Conservation (phyloP, 306 rosid genomes). For the Fragaria nilgerrensis region DNA sequence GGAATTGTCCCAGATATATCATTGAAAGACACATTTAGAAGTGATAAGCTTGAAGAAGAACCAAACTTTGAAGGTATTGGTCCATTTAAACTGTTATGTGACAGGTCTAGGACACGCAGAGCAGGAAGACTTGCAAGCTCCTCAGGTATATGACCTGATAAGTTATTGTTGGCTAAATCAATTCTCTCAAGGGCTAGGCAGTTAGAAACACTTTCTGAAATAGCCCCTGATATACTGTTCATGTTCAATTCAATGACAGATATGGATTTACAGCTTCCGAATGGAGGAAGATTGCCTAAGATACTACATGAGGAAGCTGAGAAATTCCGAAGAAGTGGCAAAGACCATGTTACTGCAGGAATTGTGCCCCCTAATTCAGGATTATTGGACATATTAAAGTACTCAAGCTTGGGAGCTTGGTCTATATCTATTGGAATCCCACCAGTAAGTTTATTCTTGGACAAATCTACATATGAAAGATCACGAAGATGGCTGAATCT, state of each 20-base stretch:
- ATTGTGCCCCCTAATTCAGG: slow-evolving; percentile 51
- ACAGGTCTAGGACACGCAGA: slow-evolving; percentile 59
- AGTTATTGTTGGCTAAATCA: slow-evolving; percentile 52
- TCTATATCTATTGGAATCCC: slow-evolving; percentile 75
- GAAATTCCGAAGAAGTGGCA: slow-evolving; percentile 63
- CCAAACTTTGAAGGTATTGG: slow-evolving; percentile 65
- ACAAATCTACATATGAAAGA: slow-evolving; percentile 70
- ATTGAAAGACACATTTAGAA: slow-evolving; percentile 86
- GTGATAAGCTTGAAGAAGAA: slow-evolving; percentile 57
- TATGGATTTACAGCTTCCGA: slow-evolving; percentile 58
- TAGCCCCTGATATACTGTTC: slow-evolving; percentile 57
- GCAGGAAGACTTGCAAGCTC: slow-evolving; percentile 64
- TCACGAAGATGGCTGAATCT: slow-evolving; percentile 54
- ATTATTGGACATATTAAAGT: slow-evolving; percentile 72
- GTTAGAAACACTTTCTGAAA: slow-evolving; percentile 54
- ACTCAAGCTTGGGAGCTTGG: slow-evolving; percentile 57
- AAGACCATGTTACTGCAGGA: slow-evolving; percentile 58
- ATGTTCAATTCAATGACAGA: slow-evolving; percentile 52
- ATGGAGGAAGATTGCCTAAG: slow-evolving; percentile 57
- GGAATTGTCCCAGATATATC: slow-evolving; percentile 85
- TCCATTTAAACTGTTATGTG: slow-evolving; percentile 66
- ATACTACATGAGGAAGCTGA: slow-evolving; percentile 77
- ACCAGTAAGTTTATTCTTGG: slow-evolving; percentile 63
- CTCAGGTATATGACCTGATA: slow-evolving; percentile 76
- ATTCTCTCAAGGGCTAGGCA: slow-evolving; percentile 58